Base-by-base conservation (phyloP, 495 filamentous ascomycete species). In the Xylaria telfairii region DNA sequence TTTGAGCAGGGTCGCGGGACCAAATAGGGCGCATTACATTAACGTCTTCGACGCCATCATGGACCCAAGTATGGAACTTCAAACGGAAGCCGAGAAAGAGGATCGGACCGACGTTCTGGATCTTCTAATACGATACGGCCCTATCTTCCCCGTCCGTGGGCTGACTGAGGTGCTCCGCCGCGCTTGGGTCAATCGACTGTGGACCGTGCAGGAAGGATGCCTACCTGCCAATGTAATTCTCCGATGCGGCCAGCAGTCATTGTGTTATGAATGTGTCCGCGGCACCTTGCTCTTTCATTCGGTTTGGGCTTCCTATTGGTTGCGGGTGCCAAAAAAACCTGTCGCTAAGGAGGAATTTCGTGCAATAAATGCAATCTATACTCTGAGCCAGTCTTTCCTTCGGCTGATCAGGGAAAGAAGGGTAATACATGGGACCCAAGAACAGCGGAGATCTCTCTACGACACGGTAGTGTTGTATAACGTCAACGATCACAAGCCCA, bases 401-500 rank as follows among this genome's bases (percentile, higher is more conserved):
- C 54, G 54, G 3, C 6, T 68, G 37, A 1, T 57, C 28, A 46
- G 44, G 28, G 66, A 61, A 51, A 28, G 54, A 15, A 60, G 12
- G 28, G n/a, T 8, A 19, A 61, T 61, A 24, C 66, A 68, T 49
- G 37, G 10, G 19, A 60, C 19, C 15, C 54, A 15, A 19, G 34
- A 41, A 15, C n/a, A 5, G 9, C 19, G 44, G 2, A 61, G 21
- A 26, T 46, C 41, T 32, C 56, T 68, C 28, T 60, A 68, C 26
- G 66, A 68, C 0, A 21, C 46, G 39, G 66, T 61, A 17, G 15
- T 59, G 10, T 24, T 0, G 54, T 68, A 68, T 39, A 68, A 68
- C 41, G 66, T 68, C 37, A 68, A 68, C 28, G 66, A 68, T 24
- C 13, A 42, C 19, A 30, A 9, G 26, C 66, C 41, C n/a, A 68